phyloP scores from a whole-genome alignment of 1,284 basidiomycete species.

The Cutaneotrichosporon sp. region DNA sequence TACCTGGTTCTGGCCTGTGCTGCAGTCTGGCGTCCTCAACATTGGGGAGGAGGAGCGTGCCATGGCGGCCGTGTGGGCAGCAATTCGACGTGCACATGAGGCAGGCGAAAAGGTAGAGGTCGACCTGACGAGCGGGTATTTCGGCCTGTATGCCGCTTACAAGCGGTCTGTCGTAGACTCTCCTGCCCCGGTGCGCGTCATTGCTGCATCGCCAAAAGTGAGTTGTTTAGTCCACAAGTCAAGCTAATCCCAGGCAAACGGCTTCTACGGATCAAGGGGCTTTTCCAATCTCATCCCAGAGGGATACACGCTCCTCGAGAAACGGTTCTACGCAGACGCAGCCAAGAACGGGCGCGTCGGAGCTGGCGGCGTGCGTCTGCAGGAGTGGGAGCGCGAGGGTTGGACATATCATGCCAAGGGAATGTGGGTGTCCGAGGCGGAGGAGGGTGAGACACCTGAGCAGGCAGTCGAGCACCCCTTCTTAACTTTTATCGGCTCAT shows the following conservation, averaged over 20 bases:
- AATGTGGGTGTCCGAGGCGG: constrained; percentile 21
- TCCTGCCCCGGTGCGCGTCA: constrained; percentile 64
- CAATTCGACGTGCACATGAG: constrained; percentile 24
- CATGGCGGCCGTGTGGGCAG: constrained; percentile 55
- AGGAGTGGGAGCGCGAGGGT: constrained; percentile 82
- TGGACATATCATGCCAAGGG: constrained; percentile 99
- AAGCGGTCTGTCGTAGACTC: constrained; percentile 68
- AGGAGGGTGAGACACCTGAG: neutral
- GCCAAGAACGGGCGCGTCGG: constrained; percentile 58
- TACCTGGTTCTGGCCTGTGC: constrained; percentile 71
- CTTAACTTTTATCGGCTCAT: constrained; percentile 88
- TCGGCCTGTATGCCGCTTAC: constrained; percentile 82
- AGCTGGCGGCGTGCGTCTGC: constrained; percentile 64
- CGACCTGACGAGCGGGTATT: constrained; percentile 91
- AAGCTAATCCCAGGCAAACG: constrained; percentile 71
- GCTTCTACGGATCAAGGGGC: constrained; percentile 86
- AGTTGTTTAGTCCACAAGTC: neutral
- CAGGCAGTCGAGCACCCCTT: constrained; percentile 56
- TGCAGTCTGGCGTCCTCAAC: constrained; percentile 80
- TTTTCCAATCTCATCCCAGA: constrained; percentile 91
- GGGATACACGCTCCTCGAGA: constrained; percentile 86
- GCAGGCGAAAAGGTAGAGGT: constrained; percentile 36
- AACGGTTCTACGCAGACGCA: constrained; percentile 74
- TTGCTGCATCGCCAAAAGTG: constrained; percentile 71
- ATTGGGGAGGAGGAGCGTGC: constrained; percentile 76